Base-by-base conservation (phyloP, 148 eudicot genomes). In the Amaranthus hypochondriacus region DNA sequence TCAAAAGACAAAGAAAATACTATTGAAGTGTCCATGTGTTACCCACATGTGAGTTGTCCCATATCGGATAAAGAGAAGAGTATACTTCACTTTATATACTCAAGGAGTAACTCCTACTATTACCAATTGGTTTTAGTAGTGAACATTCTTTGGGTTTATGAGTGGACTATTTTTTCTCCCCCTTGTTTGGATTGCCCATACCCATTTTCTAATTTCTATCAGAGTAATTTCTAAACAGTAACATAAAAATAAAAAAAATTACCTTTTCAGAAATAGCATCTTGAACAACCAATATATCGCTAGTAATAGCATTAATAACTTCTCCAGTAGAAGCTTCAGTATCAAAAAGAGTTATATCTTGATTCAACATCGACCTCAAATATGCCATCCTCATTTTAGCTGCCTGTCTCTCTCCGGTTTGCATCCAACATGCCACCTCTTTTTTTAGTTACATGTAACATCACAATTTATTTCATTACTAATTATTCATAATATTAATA, bases 221-320 rank as follows among this genome's bases (percentile, higher is more conserved):
- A 18, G 18, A 18, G n/a, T 14, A 48, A 48, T 13, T 12, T 0
- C 0, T 56, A 18, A 4, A 6, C 15, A 3, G 10, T 4, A 8
- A 3, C 0, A 5, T 7, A 43, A 70, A 4, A 55, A 44, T 5
- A 10, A 39, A 13, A 52, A 10, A 39, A 13, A 52, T 10, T 75
- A 94, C 98, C 98, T 94, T 94, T 77, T 95, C 97, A 39, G 97
- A 95, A 80, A 95, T 87, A 12, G 97, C 98, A 81, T 95, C 97
- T 73, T 95, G 97, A 60, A 95, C 96, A 28, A 92, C 84, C 67
- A 95, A 83, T 66, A 95, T 89, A 56, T 92, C 98, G 48, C 83
- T 86, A 14, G 98, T 95, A 50, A 95, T 91, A 14, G 98, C 96
- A 62, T 83, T 83, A 74, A 95, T 90, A 46, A 95, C 97, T 74